A percentile compares a stretch with the other conserved stretches of the same genome.
Evolutionary conservation across 2,329 filamentous ascomycete species (phyloP).

Genomic region (Alternaria sp.): DNA sequence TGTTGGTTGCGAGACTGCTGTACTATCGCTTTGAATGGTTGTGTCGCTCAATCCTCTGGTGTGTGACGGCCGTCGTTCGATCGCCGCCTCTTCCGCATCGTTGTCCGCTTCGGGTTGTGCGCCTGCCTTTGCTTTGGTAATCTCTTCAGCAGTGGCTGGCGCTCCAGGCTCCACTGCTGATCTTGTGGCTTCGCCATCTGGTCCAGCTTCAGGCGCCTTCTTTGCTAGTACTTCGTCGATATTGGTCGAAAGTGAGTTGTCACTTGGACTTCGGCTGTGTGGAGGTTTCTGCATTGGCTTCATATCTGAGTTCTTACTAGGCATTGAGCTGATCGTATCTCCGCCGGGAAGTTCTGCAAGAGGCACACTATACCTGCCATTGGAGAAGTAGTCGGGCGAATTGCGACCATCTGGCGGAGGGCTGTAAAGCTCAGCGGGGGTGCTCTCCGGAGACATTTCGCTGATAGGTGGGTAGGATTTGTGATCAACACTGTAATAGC

Average conservation of each 20-base stretch:
- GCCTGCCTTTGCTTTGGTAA: neutral
- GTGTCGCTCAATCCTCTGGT: slow-evolving; percentile 39
- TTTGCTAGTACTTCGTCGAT: slow-evolving; percentile 37
- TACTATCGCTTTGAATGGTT: slow-evolving; percentile 42
- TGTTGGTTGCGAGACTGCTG: slow-evolving; percentile 43
- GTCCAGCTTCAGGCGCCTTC: neutral
- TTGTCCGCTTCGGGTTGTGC: neutral
- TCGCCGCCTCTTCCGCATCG: neutral
- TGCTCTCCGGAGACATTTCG: slow-evolving; percentile 42
- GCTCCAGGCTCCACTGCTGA: neutral
- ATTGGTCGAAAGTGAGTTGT: slow-evolving; percentile 30
- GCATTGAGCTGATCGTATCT: slow-evolving; percentile 25
- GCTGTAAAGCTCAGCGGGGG: slow-evolving; percentile 43
- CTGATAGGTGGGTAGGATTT: slow-evolving; percentile 41
- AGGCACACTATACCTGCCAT: slow-evolving; percentile 23
- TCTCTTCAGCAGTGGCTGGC: neutral
- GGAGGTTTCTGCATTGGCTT: slow-evolving; percentile 19
- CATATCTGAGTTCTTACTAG: slow-evolving; percentile 22
- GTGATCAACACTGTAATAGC: slow-evolving; percentile 33
- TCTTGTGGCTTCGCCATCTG: neutral
- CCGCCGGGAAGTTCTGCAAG: slow-evolving; percentile 43
- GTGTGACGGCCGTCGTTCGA: slow-evolving; percentile 38
- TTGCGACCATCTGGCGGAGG: slow-evolving; percentile 28
- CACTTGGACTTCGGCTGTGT: slow-evolving; percentile 36
- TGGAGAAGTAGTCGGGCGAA: slow-evolving; percentile 35